Conservation (phyloP, 805 yeast species). For the Metschnikowia cerradonensis region DNA sequence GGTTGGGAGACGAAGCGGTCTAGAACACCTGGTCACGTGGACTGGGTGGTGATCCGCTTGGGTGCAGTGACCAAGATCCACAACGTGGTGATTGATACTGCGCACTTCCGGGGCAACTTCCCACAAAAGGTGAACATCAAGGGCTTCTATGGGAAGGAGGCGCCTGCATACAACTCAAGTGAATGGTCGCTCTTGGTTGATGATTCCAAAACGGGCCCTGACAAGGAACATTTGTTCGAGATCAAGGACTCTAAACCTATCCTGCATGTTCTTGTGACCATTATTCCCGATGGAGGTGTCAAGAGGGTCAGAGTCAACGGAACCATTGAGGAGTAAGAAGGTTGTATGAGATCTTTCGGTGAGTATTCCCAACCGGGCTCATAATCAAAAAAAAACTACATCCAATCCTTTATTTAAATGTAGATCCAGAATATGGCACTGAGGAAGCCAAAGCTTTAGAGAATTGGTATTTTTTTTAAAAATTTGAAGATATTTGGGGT, state of each 20-base stretch:
- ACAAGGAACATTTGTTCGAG: slow-evolving; percentile 65
- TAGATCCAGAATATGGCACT: no score
- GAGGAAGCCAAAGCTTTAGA: no score
- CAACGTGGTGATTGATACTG: slow-evolving; percentile 77
- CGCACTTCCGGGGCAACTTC: slow-evolving; percentile 91
- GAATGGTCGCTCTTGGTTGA: slow-evolving; percentile 65
- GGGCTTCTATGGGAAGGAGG: slow-evolving; percentile 41
- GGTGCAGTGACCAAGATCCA: slow-evolving; percentile 61
- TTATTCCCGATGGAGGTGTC: slow-evolving; percentile 96
- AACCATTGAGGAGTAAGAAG: slow-evolving; percentile 22
- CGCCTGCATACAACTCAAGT: slow-evolving; percentile 40
- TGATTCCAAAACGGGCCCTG: slow-evolving; percentile 75
- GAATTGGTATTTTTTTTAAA: no score
- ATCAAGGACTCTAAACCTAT: slow-evolving; percentile 29
- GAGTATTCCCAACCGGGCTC: no score
- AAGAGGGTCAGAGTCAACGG: slow-evolving; percentile 88
- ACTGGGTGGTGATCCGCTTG: slow-evolving; percentile 83
- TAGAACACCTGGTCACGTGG: slow-evolving; percentile 75
- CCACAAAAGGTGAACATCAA: slow-evolving; percentile 78
- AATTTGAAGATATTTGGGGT: no score
- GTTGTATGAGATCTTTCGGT: no score
- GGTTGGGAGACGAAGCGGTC: slow-evolving; percentile 98
- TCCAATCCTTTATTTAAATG: no score
- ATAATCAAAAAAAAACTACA: no score
- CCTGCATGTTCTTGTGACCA: slow-evolving; percentile 73